Evolutionary conservation across 2,329 filamentous ascomycete genomes (phyloP), one percentile per base, ranked within the genome.

Genomic region (Botrytis tulipae): DNA sequence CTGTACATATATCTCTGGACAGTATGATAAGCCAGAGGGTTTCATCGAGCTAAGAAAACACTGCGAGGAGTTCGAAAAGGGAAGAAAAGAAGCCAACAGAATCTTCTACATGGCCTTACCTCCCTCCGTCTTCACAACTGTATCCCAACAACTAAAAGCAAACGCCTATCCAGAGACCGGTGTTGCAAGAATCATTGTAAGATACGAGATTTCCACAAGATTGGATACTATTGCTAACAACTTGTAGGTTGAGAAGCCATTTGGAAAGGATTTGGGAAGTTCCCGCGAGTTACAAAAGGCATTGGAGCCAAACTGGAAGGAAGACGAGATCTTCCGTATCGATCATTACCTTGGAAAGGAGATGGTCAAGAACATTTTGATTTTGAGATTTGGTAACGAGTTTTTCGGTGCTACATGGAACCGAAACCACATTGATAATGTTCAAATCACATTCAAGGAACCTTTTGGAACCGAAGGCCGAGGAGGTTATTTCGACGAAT

Each of bases 281-380:
- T 98, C 96, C 71, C 91, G 96, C 74, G 94, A 97, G 84, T 89
- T 99, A 75, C 95, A 98, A 82, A 94, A 93, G 83, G 97, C 96
- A 12, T 90, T 99, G 76, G 93, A 95, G 82, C 96, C 96, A 61
- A 94, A 99, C 85, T 99, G 96, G 97, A 96, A 93, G 82, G 97
- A 99, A 85, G 95, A 98, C 71, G 96, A 99, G 86, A 91, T 99
- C 78, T 99, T 97, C 91, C 94, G 96, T 82, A 99, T 99, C 81
- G 96, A 99, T 83, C 96, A 99, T 86, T 99, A 99, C 84, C 90
- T 99, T 66, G 97, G 97, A 80, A 99, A 99, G 88, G 96, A 99
- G 86, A 99, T 99, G 96, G 96, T 99, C 81, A 99, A 99, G 91
- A 99, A 99, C 86, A 97, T 99, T 79, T 88, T 99, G 78, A 98